Percentiles rank a stretch among this genome's conserved stretches.
Evolutionary conservation across 176 grass and related monocot species (phyloP).

Genomic region (Hyparrhenia diplandra): DNA sequence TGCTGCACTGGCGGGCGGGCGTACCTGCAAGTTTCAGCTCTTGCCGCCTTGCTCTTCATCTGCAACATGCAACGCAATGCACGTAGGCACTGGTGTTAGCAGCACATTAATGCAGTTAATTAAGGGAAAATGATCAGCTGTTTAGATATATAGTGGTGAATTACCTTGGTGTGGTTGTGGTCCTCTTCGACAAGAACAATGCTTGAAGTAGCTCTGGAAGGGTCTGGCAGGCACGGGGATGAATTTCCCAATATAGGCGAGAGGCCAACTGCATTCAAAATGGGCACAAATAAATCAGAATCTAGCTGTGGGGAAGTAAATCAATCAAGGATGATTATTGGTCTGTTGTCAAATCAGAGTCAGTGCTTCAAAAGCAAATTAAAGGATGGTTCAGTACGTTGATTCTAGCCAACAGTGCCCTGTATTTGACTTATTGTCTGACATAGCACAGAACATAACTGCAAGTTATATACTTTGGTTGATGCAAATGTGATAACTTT

Average conservation of each 20-base stretch:
- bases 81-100: too few relatives aligned
- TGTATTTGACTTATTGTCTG: background rate
- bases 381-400: background rate
- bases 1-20: background rate
- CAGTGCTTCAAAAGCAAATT: background rate
- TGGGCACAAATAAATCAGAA: background rate
- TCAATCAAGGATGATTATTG: background rate
- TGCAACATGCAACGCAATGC: background rate
- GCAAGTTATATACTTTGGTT: background rate
- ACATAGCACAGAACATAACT: background rate
- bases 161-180: slow-evolving; percentile 42
- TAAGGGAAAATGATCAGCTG: background rate
- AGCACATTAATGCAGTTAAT: too few relatives aligned
- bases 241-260: slow-evolving; percentile 53
- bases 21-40: background rate
- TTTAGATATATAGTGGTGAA: background rate
- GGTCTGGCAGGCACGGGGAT: slow-evolving; percentile 52
- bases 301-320: too few relatives aligned
- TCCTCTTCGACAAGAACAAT: slow-evolving; percentile 25
- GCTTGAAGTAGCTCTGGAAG: slow-evolving; percentile 38
- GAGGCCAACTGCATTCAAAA: slow-evolving; percentile 54
- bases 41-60: slow-evolving; percentile 34
- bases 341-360: background rate
- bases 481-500: background rate
- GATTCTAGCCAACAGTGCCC: too few relatives aligned